These are phyloP conservation scores for Exserohilum turcica DNA, from an alignment of 2,329 filamentous ascomycete genomes.

Conservation along the genomic window DNA sequence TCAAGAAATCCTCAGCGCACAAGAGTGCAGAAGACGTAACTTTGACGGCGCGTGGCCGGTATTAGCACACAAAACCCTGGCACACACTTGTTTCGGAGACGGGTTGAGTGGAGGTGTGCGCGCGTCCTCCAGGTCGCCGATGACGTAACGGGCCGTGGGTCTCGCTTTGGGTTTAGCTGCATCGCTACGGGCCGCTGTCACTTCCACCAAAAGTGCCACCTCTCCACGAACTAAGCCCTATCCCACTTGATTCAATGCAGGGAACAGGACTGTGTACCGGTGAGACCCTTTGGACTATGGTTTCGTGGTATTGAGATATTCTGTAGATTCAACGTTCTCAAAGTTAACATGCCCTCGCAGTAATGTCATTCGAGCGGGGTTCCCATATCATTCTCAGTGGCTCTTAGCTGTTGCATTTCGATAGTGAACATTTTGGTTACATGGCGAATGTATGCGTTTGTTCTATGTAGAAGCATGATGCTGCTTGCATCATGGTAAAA, in stretches of 20 bases:
- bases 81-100: conserved; percentile 2
- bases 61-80: conserved; percentile 6
- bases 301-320: too few species aligned
- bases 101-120: conserved; percentile 10
- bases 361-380: too few species aligned
- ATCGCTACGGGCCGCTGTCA: background rate
- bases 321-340: too few species aligned
- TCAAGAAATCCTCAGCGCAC: background rate
- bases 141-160: conserved; percentile 5
- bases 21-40: background rate
- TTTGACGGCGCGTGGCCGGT: conserved; percentile 7
- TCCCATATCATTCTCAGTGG: too few species aligned
- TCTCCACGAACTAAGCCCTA: background rate
- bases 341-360: too few species aligned
- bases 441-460: too few species aligned
- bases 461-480: too few species aligned
- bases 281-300: too few species aligned
- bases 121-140: conserved; percentile 1
- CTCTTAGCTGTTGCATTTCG: too few species aligned
- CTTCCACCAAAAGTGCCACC: background rate
- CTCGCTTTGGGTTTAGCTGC: conserved; percentile 7
- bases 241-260: background rate
- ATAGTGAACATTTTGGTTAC: too few species aligned
- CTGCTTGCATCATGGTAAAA: too few species aligned
- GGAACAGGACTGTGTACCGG: background rate